A percentile compares a stretch with the other conserved stretches of the same genome.
Conservation (phyloP, 345 rosid genomes). For the Salix caprea region DNA sequence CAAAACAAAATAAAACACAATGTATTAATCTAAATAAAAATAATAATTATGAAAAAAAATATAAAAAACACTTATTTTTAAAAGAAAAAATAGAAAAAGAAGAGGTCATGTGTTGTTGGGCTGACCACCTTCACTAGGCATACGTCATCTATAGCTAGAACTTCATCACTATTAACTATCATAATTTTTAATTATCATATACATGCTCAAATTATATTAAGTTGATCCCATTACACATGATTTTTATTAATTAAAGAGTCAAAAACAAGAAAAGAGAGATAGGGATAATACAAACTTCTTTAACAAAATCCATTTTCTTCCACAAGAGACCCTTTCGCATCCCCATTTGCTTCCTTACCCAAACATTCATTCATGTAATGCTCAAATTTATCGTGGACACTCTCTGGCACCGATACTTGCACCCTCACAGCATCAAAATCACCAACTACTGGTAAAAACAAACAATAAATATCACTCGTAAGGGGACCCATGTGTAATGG, state of each 20-base stretch:
- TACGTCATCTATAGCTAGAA: too few species aligned
- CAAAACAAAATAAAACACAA: too few species aligned
- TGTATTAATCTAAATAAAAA: too few species aligned
- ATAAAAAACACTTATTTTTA: too few species aligned
- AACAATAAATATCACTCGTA: slow-evolving; percentile 81
- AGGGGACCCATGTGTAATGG: slow-evolving; percentile 82
- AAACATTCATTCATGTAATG: slow-evolving; percentile 46
- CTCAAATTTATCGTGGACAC: slow-evolving; percentile 57
- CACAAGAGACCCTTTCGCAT: slow-evolving; percentile 5
- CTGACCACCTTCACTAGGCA: too few species aligned
- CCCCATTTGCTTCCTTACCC: slow-evolving; percentile 27
- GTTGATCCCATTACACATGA: neutral
- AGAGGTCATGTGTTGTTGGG: too few species aligned
- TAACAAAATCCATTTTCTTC: slow-evolving; percentile 16
- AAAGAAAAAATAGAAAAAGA: too few species aligned
- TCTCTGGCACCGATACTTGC: slow-evolving; percentile 73
- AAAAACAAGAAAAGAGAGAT: neutral
- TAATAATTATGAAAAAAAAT: too few species aligned
- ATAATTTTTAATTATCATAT: neutral
- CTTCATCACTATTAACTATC: too few species aligned
- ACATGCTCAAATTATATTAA: slow-evolving; percentile 10
- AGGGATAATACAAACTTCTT: neutral
- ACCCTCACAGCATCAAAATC: slow-evolving; percentile 57
- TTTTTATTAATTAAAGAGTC: neutral
- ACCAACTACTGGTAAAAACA: slow-evolving; percentile 72